Evolutionary conservation across 129 eudicot species (phyloP).

Genomic region (Flaveria ramosissima): DNA sequence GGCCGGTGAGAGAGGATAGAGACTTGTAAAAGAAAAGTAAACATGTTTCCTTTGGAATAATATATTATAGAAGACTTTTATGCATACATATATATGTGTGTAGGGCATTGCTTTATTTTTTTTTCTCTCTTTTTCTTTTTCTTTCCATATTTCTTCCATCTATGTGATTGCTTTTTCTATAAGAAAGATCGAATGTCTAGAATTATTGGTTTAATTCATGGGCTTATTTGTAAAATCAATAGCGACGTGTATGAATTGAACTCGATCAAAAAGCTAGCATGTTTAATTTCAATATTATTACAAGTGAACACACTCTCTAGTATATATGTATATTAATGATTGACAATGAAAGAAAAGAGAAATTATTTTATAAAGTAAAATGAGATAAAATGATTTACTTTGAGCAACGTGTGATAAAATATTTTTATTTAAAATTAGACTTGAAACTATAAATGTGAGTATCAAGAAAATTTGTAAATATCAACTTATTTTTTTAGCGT

Average conservation of each 20-base stretch:
- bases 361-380: too few relatives aligned
- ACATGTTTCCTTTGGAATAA: conserved; percentile 42
- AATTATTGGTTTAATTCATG: conserved; percentile 28
- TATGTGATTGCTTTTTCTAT: conserved; percentile 47
- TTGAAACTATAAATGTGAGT: too few relatives aligned
- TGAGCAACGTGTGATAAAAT: too few relatives aligned
- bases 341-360: too few relatives aligned
- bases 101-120: conserved; percentile 36
- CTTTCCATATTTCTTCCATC: conserved; percentile 37
- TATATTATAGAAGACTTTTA: conserved; percentile 34
- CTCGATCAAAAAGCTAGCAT: background rate
- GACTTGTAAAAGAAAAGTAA: conserved; percentile 35
- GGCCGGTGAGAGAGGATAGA: conserved; percentile 34
- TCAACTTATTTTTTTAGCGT: too few relatives aligned
- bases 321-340: background rate
- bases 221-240: background rate
- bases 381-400: too few relatives aligned
- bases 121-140: conserved; percentile 31
- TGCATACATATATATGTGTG: conserved; percentile 25
- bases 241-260: conserved; percentile 11
- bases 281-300: background rate
- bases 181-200: conserved; percentile 42
- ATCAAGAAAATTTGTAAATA: too few relatives aligned
- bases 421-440: too few relatives aligned
- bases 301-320: too few relatives aligned